Conservation (phyloP, 2,329 filamentous ascomycete genomes). For the Mycosphaerella sp. region DNA sequence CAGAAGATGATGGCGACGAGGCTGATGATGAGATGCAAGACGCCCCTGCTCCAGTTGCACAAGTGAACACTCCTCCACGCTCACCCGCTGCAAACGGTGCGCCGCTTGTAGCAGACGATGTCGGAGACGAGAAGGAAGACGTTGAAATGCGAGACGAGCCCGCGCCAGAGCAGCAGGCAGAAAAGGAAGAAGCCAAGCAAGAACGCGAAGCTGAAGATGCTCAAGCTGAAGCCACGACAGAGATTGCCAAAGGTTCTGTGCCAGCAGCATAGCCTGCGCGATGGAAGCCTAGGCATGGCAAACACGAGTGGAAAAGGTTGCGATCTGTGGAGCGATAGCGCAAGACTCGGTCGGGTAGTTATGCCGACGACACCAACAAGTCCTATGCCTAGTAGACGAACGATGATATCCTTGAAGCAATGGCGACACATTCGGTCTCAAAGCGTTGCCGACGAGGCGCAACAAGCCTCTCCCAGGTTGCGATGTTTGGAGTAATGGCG, state of each 20-base stretch:
- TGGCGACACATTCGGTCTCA: too few species aligned
- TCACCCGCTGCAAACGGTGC: conserved; percentile 15
- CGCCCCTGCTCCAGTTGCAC: conserved; percentile 27
- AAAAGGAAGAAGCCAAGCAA: conserved; percentile 30
- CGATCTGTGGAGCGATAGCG: too few species aligned
- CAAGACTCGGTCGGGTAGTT: too few species aligned
- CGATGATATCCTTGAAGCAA: too few species aligned
- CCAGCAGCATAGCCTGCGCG: conserved; percentile 1
- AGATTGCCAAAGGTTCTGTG: conserved; percentile 21
- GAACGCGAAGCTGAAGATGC: conserved; percentile 30
- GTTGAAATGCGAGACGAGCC: conserved; percentile 18
- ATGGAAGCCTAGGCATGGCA: too few species aligned
- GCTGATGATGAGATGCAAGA: conserved; percentile 33
- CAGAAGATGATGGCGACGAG: conserved; percentile 33
- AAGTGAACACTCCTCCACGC: conserved; percentile 17
- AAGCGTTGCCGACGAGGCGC: too few species aligned
- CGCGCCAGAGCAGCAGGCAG: conserved; percentile 14
- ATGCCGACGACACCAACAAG: too few species aligned
- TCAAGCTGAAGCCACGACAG: conserved; percentile 29
- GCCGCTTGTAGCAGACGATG: conserved; percentile 2
- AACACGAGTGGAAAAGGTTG: too few species aligned
- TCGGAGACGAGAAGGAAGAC: conserved; percentile 11
- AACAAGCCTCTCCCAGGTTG: too few species aligned
- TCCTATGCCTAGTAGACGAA: too few species aligned
- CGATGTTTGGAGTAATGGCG: too few species aligned